Evolutionary conservation across 192 early-diverging fungal genomes (phyloP), one percentile per base, ranked within the genome.

Genomic region (Rhizophlyctis rosea): DNA sequence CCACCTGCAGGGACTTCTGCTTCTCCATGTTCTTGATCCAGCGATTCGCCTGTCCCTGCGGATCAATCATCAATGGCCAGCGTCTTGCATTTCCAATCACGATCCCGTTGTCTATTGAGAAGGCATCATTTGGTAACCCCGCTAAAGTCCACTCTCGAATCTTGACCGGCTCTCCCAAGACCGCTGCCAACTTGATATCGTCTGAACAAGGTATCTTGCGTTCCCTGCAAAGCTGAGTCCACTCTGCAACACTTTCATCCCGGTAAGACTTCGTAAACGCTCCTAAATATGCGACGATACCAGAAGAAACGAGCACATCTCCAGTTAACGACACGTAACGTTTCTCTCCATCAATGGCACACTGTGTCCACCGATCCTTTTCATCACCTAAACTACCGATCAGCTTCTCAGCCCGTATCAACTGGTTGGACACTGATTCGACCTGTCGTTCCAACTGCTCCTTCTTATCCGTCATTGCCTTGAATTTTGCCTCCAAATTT

Each of bases 11-110:
- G 30, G 60, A 67, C 47, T 80, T 84, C 11, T 62, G 13, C 49
- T 84, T 84, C 65, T 84, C 82, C 69, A 80, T 78, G 59, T 84
- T 84, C 56, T 84, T 84, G 50, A 84, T 79, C 80, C 82, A 84
- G 32, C 74, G 53, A 53, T 84, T 84, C 3, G 82, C 82, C 54
- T 84, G 82, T 0, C 82, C 82, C 51, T 84, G 82, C 1, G 82
- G 82, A 65, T 84, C 82, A 52, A 84, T 84, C 68, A 84, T 76
- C 4, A 84, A 70, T 1, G 82, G 82, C 82, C 82, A 84, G 21
- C 82, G 73, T 4, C 78, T 59, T 11, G 82, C 76, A 48, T 84
- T 83, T 18, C 74, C 66, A 29, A 84, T 82, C 24, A 84, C 67
- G 27, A 84, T 72, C 3, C 78, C 82, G 55, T 84, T 84, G 69